Conservation (phyloP, 2,329 filamentous ascomycete genomes). For the Aspergillus ochraceoroseus region DNA sequence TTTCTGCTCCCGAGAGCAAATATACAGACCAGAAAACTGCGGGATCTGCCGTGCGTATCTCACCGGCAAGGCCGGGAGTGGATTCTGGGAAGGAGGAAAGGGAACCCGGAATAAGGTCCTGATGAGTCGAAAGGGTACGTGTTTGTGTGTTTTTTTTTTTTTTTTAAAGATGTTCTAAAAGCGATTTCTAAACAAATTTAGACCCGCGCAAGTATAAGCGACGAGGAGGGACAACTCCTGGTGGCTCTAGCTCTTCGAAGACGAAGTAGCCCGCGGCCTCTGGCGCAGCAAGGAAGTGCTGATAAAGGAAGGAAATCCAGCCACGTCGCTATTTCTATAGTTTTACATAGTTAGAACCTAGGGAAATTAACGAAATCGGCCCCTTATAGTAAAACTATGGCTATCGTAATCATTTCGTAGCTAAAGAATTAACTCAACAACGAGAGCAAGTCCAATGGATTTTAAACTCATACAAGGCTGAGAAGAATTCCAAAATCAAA, state of each 20-base stretch:
- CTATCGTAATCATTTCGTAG: too few species aligned
- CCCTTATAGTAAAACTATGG: too few species aligned
- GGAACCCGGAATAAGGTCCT: conserved; percentile 65
- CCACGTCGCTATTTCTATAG: too few species aligned
- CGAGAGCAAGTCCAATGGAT: too few species aligned
- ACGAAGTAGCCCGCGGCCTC: conserved; percentile 22
- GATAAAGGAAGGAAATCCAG: too few species aligned
- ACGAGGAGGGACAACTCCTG: conserved; percentile 43
- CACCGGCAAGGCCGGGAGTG: conserved; percentile 60
- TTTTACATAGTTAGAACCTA: too few species aligned
- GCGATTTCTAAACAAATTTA: conserved; percentile 20
- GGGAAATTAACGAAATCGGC: too few species aligned
- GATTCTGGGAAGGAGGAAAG: conserved; percentile 85
- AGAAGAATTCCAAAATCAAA: too few species aligned
- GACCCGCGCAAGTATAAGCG: conserved; percentile 70
- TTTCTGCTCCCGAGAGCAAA: conserved; percentile 74
- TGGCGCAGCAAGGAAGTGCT: not conserved
- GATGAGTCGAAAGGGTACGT: conserved; percentile 64
- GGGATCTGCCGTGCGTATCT: conserved; percentile 66
- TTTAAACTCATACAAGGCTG: too few species aligned
- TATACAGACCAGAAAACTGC: conserved; percentile 71
- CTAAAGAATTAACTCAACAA: too few species aligned
- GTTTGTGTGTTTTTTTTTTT: not conserved
- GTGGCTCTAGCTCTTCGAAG: conserved; percentile 28
- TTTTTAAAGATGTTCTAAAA: not conserved